Evolutionary conservation across 2,329 filamentous ascomycete genomes (phyloP), one percentile per base, ranked within the genome.

Genomic region (Fusarium subglutinans): DNA sequence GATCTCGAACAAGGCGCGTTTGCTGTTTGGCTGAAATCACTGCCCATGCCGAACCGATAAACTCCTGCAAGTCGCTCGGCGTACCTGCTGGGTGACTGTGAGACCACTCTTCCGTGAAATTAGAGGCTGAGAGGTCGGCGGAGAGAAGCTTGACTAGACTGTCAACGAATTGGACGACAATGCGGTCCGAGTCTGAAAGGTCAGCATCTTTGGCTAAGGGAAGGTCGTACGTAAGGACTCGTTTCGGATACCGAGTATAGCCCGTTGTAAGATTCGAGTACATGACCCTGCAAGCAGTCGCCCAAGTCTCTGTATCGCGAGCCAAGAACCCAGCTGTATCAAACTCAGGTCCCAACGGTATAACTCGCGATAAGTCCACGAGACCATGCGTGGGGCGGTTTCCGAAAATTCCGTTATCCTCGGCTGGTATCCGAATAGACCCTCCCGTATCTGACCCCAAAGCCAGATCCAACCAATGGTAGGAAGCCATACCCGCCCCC

Each of bases 191-290:
- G 6, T 28, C 24, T 17, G 33, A 12, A 28, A 54, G 13, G 0
- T 17, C 3, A 2, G 5, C 2, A 0, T 17, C 24, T 3, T 38
- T 38, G 6, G 2, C 10, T 6, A 18, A 38, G 0, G 33, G 33
- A 2, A 54, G 33, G 2, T 4, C 18, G 14, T 54, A 54, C 9
- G 50, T 38, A 5, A 54, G 33, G 6, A 54, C 14, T 17, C 50
- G 50, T 2, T 54, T 17, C 18, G 50, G 50, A 38, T 54, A 38
- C 2, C 24, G 18, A 2, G 18, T 38, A 38, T 54, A 38, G 3
- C 2, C 5, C 3, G 33, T 28, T 12, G 18, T 38, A 0, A 38
- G 9, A 38, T 22, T 54, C 13, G n/a, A 22, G 18, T 54, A 38
- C 24, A 54, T 38, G 2, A 22, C 33, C 24, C 3, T 38, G 24